Conservation (phyloP, 805 yeast genomes). For the Metschnikowia dekortorum region DNA sequence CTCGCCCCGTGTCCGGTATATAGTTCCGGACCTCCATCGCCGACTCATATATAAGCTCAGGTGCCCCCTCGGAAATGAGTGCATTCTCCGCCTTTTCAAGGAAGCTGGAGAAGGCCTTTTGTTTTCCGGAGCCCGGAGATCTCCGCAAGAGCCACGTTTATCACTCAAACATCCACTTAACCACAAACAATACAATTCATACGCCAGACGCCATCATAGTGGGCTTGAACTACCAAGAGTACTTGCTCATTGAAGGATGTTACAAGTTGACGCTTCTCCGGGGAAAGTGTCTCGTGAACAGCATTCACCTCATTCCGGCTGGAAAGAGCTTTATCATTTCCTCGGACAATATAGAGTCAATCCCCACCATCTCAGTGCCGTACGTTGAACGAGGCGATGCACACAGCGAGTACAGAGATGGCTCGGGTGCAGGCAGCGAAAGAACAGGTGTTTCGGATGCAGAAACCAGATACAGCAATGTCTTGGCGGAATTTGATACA, state of each 20-base stretch:
- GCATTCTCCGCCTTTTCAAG: slow-evolving; percentile 16
- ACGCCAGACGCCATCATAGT: slow-evolving; percentile 17
- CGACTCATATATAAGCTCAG: not conserved
- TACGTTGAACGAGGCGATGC: too few species aligned
- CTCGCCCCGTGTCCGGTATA: not conserved
- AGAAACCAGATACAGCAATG: slow-evolving; percentile 15
- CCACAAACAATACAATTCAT: slow-evolving; percentile 10
- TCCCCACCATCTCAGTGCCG: slow-evolving; percentile 42
- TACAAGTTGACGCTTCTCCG: slow-evolving; percentile 39
- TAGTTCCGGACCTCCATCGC: not conserved
- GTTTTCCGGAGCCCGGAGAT: slow-evolving; percentile 9
- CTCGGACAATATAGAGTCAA: slow-evolving; percentile 33
- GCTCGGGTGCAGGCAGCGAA: slow-evolving; percentile 25
- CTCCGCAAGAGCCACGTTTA: slow-evolving; percentile 5
- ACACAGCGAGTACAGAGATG: too few species aligned
- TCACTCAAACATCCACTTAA: slow-evolving; percentile 6
- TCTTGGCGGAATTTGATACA: slow-evolving; percentile 38
- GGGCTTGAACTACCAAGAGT: slow-evolving; percentile 43
- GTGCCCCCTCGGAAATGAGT: slow-evolving; percentile 8
- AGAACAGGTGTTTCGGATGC: slow-evolving; percentile 6
- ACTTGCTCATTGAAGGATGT: slow-evolving; percentile 45
- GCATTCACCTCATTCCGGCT: slow-evolving; percentile 26
- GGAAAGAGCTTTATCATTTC: slow-evolving; percentile 21
- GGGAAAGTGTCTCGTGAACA: slow-evolving; percentile 47
- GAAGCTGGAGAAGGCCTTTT: slow-evolving; percentile 4